A percentile compares a stretch with the other conserved stretches of the same genome.
Conservation (phyloP, 2,329 filamentous ascomycete genomes). For the Colletotrichum scovillei region DNA sequence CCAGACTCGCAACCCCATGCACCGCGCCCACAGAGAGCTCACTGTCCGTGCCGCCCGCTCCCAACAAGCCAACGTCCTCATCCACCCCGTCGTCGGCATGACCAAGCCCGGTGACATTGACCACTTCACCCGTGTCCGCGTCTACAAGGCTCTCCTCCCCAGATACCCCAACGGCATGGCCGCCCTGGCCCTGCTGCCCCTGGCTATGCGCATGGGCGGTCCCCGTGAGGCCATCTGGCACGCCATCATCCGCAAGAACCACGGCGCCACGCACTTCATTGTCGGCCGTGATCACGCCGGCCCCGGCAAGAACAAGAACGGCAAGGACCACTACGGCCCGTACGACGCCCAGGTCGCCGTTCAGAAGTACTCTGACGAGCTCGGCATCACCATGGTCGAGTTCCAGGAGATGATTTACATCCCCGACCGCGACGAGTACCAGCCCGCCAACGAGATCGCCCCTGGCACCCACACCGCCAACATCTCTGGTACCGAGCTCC, state of each 20-base stretch:
- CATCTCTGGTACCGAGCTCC: constrained; percentile 91
- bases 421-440: constrained; percentile 96
- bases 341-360: constrained; percentile 98
- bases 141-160: constrained; percentile 96
- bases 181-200: constrained; percentile 90
- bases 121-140: constrained; percentile 98
- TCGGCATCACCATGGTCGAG: constrained; percentile 97
- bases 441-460: constrained; percentile 89
- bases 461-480: constrained; percentile 86
- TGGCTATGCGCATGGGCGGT: constrained; percentile 99
- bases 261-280: constrained; percentile 99
- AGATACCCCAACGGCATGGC: constrained; percentile 99
- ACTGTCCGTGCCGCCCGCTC: constrained; percentile 96
- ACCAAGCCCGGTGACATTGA: constrained; percentile 99
- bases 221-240: constrained; percentile 99
- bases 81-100: constrained; percentile 97
- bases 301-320: constrained; percentile 97
- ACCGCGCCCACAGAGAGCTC: constrained; percentile 96
- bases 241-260: constrained; percentile 99
- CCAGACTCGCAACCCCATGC: constrained; percentile 99
- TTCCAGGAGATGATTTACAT: constrained; percentile 99
- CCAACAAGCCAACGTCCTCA: constrained; percentile 97
- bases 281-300: constrained; percentile 98
- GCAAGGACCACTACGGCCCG: constrained; percentile 96
- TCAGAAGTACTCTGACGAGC: constrained; percentile 95